phyloP scores from a whole-genome alignment of 2,329 filamentous ascomycete genomes.

The Botrytis byssoidea region DNA sequence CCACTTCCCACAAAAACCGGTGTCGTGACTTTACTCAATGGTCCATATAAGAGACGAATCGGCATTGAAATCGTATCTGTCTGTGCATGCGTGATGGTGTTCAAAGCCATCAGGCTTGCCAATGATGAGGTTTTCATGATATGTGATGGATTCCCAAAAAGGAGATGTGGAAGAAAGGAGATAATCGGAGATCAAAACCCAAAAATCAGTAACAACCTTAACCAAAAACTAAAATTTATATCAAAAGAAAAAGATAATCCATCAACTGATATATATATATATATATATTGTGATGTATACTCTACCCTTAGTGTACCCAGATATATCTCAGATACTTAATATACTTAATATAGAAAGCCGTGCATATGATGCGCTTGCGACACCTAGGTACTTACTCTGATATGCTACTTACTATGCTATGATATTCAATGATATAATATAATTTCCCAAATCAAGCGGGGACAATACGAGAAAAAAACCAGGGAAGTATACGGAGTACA shows the following conservation, averaged over 20 bases:
- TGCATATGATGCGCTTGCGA: neutral
- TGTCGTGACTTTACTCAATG: conserved; percentile 1
- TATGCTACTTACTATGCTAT: neutral
- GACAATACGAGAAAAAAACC: neutral
- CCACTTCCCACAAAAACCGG: neutral
- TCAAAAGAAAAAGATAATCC: neutral
- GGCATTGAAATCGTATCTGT: conserved; percentile 4
- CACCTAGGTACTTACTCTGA: too few relatives aligned
- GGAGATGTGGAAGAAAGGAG: neutral
- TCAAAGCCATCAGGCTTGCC: conserved; percentile 4
- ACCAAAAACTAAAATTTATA: neutral
- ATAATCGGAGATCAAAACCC: too few relatives aligned
- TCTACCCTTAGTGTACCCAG: neutral
- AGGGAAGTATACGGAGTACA: neutral
- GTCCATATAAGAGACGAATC: neutral
- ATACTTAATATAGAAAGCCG: neutral
- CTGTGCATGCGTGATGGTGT: neutral
- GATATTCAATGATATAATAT: neutral
- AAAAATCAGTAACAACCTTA: neutral
- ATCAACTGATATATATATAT: neutral
- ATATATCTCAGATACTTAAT: neutral
- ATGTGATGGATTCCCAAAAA: neutral
- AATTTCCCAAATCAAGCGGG: neutral
- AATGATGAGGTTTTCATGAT: neutral
- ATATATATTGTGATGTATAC: neutral